phyloP scores from a whole-genome alignment of 305 asterid genomes.

The Caryopteris hybrid region DNA sequence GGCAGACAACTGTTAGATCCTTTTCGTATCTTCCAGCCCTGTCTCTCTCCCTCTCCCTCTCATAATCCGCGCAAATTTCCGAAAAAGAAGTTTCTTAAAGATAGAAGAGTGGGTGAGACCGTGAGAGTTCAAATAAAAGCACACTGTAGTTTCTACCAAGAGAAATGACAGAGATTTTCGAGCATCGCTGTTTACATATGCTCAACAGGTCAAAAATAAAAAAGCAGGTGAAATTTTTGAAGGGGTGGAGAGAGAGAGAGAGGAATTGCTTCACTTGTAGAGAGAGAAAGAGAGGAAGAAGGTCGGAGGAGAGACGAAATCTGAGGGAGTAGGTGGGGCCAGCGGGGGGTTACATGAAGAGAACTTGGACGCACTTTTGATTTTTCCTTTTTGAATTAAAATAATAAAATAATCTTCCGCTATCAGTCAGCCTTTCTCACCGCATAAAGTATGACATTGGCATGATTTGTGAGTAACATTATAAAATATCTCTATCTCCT shows the following conservation, averaged over 20 bases:
- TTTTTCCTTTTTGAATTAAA: not conserved
- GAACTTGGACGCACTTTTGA: conserved; percentile 46
- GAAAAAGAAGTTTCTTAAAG: conserved; percentile 6
- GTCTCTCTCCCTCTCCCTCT: not conserved
- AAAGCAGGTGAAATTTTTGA: conserved; percentile 17
- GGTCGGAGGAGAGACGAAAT: conserved; percentile 17
- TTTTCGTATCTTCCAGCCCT: not conserved
- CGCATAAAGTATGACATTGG: conserved; percentile 21
- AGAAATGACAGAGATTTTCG: not conserved
- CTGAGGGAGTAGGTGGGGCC: conserved; percentile 32
- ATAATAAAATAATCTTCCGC: not conserved
- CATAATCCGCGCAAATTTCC: conserved; percentile 7
- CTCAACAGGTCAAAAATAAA: not conserved
- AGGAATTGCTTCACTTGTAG: conserved; percentile 2
- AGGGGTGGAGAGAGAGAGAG: not conserved
- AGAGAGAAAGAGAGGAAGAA: conserved; percentile 16
- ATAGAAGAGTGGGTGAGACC: conserved; percentile 1
- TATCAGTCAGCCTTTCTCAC: conserved; percentile 16
- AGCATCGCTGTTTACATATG: not conserved
- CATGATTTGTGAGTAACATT: not conserved
- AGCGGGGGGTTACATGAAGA: conserved; percentile 37
- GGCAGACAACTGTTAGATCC: not conserved
- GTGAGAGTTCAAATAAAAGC: not conserved
- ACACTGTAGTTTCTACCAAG: not conserved
- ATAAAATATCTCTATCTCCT: too few relatives aligned